A percentile compares a stretch with the other conserved stretches of the same genome.
Conservation (phyloP, 225 moss, liverwort and hornwort species). For the Physcomitrellopsis africana region DNA sequence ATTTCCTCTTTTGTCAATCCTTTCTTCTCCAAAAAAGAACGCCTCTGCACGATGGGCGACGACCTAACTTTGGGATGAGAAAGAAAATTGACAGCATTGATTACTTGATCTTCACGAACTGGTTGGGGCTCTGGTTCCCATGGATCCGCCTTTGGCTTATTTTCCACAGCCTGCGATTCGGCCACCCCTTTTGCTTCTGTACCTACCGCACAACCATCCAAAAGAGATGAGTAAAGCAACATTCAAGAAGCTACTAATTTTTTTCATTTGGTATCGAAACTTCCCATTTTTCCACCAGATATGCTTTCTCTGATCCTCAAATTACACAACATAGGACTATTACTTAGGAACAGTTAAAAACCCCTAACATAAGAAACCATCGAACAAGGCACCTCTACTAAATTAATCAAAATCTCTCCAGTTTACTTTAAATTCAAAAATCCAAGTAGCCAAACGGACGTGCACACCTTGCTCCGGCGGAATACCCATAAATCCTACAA, state of each 20-base stretch:
- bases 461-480: constrained; percentile 30
- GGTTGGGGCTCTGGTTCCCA: constrained; percentile 85
- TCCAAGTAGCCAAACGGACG: neutral
- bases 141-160: constrained; percentile 57
- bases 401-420: neutral
- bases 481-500: neutral
- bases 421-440: neutral
- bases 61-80: constrained; percentile 87
- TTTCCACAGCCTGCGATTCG: constrained; percentile 37
- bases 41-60: constrained; percentile 83
- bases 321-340: too few species aligned
- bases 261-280: too few species aligned
- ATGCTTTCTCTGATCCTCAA: too few species aligned
- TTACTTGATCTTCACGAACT: constrained; percentile 84
- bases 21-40: constrained; percentile 86
- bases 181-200: constrained; percentile 23
- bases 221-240: neutral
- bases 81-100: constrained; percentile 90
- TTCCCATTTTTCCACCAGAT: too few species aligned
- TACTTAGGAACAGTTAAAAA: neutral
- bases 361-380: neutral
- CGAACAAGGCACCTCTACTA: neutral
- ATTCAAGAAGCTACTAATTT: neutral
- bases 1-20: constrained; percentile 89
- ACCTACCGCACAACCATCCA: constrained; percentile 26